These are phyloP conservation scores for Hyparrhenia diplandra DNA, from an alignment of 176 grass and related monocot species.

Conservation along the genomic window DNA sequence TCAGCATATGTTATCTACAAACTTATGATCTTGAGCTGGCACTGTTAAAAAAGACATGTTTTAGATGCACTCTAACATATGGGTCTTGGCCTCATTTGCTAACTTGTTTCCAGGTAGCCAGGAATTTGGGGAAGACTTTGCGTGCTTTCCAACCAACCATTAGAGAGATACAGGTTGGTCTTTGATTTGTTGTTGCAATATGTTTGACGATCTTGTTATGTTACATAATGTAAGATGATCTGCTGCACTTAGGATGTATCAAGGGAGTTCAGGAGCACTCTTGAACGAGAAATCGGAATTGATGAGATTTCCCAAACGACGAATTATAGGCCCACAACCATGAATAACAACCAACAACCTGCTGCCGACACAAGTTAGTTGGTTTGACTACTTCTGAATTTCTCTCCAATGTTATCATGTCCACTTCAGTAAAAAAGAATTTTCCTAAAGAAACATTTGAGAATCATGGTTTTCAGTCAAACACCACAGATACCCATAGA, in stretches of 20 bases:
- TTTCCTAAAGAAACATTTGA: not conserved
- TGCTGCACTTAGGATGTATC: slow-evolving; percentile 69
- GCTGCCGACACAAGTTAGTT: slow-evolving; percentile 57
- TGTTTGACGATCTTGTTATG: slow-evolving; percentile 4
- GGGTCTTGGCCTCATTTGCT: not conserved
- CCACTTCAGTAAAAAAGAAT: not conserved
- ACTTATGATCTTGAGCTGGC: not conserved
- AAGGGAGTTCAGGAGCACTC: slow-evolving; percentile 92
- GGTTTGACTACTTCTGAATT: not conserved
- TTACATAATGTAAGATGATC: slow-evolving; percentile 9
- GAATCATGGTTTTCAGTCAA: slow-evolving; percentile 17
- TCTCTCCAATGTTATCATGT: not conserved
- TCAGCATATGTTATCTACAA: not conserved
- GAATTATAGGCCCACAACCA: slow-evolving; percentile 50
- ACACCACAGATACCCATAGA: not conserved
- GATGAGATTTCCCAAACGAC: slow-evolving; percentile 62
- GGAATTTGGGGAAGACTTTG: slow-evolving; percentile 87
- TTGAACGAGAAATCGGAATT: slow-evolving; percentile 90
- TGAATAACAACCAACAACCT: slow-evolving; percentile 46
- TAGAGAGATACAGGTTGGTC: slow-evolving; percentile 83
- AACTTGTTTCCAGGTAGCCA: slow-evolving; percentile 62
- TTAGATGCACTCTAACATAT: not conserved
- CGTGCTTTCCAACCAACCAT: slow-evolving; percentile 96
- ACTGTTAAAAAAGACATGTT: not conserved
- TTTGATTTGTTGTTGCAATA: slow-evolving; percentile 5